A percentile compares a stretch with the other conserved stretches of the same genome.
These are phyloP conservation scores for Brassica rapa DNA, from an alignment of 345 rosid species.

Conservation along the genomic window DNA sequence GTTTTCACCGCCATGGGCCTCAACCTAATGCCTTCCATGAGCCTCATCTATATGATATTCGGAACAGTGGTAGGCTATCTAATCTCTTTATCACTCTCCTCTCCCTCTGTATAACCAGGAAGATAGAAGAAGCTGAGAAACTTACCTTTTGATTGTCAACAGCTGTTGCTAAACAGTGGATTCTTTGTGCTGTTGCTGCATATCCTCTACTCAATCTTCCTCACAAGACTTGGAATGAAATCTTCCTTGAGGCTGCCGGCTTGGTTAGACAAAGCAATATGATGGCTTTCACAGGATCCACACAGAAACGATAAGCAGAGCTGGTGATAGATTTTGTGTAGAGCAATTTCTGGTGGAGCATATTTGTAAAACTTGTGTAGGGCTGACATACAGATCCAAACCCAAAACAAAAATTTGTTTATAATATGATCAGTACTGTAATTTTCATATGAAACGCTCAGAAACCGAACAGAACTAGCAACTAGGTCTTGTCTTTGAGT, in stretches of 20 bases:
- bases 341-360: no score
- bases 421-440: background rate
- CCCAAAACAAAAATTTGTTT: background rate
- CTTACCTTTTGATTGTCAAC: slow-evolving; percentile 33
- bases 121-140: slow-evolving; percentile 8
- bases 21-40: slow-evolving; percentile 81
- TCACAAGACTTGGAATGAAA: slow-evolving; percentile 81
- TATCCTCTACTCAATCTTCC: slow-evolving; percentile 72
- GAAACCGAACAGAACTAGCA: background rate
- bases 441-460: background rate
- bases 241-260: slow-evolving; percentile 64
- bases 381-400: background rate
- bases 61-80: slow-evolving; percentile 68
- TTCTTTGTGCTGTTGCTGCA: slow-evolving; percentile 83
- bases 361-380: background rate
- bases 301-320: no score
- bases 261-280: slow-evolving; percentile 80
- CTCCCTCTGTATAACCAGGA: background rate
- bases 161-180: slow-evolving; percentile 82
- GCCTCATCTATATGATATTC: slow-evolving; percentile 66
- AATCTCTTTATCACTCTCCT: slow-evolving; percentile 18
- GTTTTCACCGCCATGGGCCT: slow-evolving; percentile 73
- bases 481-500: background rate
- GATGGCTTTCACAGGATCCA: slow-evolving; percentile 11
- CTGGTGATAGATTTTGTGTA: no score